A percentile compares a stretch with the other conserved stretches of the same genome.
phyloP scores from a whole-genome alignment of 2,329 filamentous ascomycete species.

The Phymatotrichopsis omnivora region DNA sequence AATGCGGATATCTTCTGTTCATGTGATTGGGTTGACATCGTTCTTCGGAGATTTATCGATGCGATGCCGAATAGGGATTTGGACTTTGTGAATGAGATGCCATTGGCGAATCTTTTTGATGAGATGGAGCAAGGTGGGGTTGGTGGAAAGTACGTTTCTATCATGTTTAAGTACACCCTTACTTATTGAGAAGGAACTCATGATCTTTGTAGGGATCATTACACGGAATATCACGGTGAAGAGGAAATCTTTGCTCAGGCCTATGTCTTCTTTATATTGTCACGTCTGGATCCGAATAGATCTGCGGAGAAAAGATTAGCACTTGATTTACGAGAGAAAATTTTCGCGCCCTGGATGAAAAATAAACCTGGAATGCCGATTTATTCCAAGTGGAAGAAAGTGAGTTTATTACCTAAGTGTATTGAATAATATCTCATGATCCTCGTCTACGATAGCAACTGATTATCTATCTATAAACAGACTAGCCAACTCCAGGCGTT shows the following conservation, averaged over 20 bases:
- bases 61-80: conserved; percentile 26
- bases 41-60: conserved; percentile 26
- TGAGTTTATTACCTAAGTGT: conserved; percentile 2
- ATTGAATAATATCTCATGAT: neutral
- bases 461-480: conserved; percentile 18
- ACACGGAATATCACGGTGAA: conserved; percentile 29
- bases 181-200: neutral
- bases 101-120: conserved; percentile 27
- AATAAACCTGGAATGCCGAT: conserved; percentile 28
- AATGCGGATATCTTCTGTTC: conserved; percentile 25
- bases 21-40: conserved; percentile 26
- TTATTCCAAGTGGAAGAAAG: conserved; percentile 31
- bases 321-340: conserved; percentile 22
- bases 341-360: conserved; percentile 28
- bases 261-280: conserved; percentile 29
- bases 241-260: conserved; percentile 29
- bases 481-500: conserved; percentile 30
- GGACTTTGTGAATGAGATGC: conserved; percentile 28
- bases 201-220: conserved; percentile 15
- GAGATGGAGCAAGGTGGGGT: no score
- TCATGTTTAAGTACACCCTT: no score
- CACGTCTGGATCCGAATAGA: conserved; percentile 26
- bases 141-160: no score
- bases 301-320: conserved; percentile 24
- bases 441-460: conserved; percentile 1